Evolutionary conservation across 2,329 filamentous ascomycete species (phyloP), one percentile per base, ranked within the genome.

Genomic region (Ascochyta rabiei): DNA sequence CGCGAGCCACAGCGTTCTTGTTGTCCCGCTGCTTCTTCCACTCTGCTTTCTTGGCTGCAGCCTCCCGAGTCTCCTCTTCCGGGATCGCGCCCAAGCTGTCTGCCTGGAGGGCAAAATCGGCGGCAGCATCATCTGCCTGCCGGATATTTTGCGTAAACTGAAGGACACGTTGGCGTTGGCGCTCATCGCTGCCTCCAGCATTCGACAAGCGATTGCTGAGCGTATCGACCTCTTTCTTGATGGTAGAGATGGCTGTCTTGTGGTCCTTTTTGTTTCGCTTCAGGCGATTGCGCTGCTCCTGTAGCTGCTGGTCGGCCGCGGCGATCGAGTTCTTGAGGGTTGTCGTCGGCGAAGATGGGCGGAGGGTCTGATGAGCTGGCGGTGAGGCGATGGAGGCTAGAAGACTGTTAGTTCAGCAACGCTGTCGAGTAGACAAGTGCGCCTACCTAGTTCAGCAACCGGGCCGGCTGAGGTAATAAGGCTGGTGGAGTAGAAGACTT

Each of bases 301-400:
- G 79, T 28, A 92, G 80, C 72, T 88, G 90, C 53, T 83, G 80
- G 68, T 92, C 88, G 43, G 88, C 85, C 10, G 87, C 85, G 41
- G 85, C 85, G 63, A 93, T 91, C 2, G 89, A 91, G 26, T 89
- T 89, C 71, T 86, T 87, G 34, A 93, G 81, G 2, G 89, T 93
- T 9, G 89, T 90, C 9, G 86, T 86, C 2, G 90, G 90, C 12
- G 89, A 93, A 59, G 90, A 88, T 23, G 89, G 89, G 43, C 88
- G 86, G 30, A 89, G 82, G 16, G 84, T 83, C 53, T 86, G 83
- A 67, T 87, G 86, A 43, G 81, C 79, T 38, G 82, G 77, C 23
- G 82, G 77, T 34, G 79, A 72, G 48, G 67, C 63, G 44, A 72
- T 55, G 40, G 71, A 72, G 50, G 71, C 68, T 69, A 57, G 6